Percentiles rank a stretch among this genome's conserved stretches.
These are phyloP conservation scores for Pythium dissimile DNA, from an alignment of 352 stramenopile species.

Conservation along the genomic window DNA sequence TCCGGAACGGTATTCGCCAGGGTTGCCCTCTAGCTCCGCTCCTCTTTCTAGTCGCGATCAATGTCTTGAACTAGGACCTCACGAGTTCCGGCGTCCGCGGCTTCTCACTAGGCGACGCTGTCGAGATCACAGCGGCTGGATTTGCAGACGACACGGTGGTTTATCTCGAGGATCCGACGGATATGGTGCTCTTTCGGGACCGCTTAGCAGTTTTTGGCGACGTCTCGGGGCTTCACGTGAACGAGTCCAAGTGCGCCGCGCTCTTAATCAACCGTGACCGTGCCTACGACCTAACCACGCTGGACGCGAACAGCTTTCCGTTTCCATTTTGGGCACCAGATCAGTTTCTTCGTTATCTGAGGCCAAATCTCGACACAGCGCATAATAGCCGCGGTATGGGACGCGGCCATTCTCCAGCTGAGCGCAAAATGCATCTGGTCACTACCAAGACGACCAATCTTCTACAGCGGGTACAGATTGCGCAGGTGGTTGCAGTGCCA, in stretches of 20 bases:
- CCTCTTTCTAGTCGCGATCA: no score
- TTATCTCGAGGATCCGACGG: no score
- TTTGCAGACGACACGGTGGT: no score
- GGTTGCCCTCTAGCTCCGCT: no score
- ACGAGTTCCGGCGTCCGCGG: no score
- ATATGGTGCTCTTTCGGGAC: no score
- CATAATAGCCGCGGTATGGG: neutral
- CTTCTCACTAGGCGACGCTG: no score
- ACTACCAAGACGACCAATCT: neutral
- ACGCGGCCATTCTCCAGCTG: neutral
- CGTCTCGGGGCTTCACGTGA: neutral
- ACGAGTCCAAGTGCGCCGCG: neutral
- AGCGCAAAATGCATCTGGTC: neutral
- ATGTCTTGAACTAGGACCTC: no score
- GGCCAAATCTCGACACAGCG: neutral
- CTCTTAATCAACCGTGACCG: neutral
- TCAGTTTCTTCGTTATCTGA: neutral
- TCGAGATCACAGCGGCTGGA: no score
- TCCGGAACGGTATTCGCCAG: no score
- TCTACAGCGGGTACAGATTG: neutral
- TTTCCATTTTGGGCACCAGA: neutral
- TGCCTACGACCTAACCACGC: neutral
- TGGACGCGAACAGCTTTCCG: neutral
- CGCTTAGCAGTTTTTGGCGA: no score
- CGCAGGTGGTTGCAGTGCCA: neutral